Base-by-base conservation (phyloP, 306 rosid species). In the peach (Prunus persica) region DNA sequence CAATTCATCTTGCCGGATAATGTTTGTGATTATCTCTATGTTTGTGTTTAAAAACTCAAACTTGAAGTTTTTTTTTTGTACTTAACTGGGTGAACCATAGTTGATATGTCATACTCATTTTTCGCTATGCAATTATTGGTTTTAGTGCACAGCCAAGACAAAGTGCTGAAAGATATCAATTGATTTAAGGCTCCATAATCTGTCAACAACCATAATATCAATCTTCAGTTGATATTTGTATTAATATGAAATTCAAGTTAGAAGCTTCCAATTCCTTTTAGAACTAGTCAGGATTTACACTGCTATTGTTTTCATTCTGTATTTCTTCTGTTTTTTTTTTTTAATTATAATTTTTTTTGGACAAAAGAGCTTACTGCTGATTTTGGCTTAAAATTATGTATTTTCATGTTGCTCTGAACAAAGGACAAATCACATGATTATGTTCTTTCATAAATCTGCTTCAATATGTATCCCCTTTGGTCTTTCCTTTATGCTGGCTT, bases 351-450 rank as follows among this genome's bases (percentile, higher is more conserved):
- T 7, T 38, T 8, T 11, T 38, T 65, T 34, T 24, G 32, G 16
- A 20, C 13, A 45, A 22, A 38, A 74, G 69, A 61, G 45, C 47
- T 27, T 61, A 28, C n/a, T 49, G 7, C 61, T 74, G 30, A 1
- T 56, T 47, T 74, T 74, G 61, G 45, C 61, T 73, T 61, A 18
- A 10, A 16, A 6, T 72, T 78, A 16, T 65, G 69, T 71, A 32
- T 66, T 66, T 22, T 25, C 56, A 25, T 54, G 65, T 15, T 65
- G 43, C 38, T 65, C 61, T 19, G 30, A 65, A 18, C 16, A 38
- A 19, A 3, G 49, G 24, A 65, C 45, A 9, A 8, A 34, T 65
- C 69, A 34, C 25, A 55, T 72, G 28, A 19, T 49, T 24, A 7
- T 46, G 58, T 47, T 28, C 27, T 13, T 45, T 57, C 43, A 5